A percentile compares a stretch with the other conserved stretches of the same genome.
Conservation (phyloP, 805 yeast genomes). For the Komagataella populi region DNA sequence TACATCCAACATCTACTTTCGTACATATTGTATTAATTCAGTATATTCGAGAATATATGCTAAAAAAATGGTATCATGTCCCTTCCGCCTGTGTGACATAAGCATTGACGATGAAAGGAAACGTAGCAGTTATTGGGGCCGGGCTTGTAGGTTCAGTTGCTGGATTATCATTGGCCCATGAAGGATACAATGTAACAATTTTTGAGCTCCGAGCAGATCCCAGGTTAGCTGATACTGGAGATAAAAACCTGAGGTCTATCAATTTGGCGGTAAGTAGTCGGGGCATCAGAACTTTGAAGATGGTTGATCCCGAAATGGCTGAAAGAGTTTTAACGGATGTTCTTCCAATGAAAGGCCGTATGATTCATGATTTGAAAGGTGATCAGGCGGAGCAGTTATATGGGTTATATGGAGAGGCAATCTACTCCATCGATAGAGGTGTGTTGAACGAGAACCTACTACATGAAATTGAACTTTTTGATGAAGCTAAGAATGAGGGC, state of each 20-base stretch:
- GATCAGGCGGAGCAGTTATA: slow-evolving; percentile 55
- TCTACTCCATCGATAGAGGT: slow-evolving; percentile 75
- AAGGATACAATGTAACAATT: slow-evolving; percentile 60
- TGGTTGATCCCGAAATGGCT: slow-evolving; percentile 48
- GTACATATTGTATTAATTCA: neutral
- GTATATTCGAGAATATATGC: neutral
- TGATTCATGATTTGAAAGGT: slow-evolving; percentile 69
- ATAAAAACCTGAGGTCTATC: slow-evolving; percentile 47
- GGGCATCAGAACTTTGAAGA: slow-evolving; percentile 59
- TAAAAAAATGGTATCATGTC: neutral
- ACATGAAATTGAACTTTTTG: slow-evolving; percentile 42
- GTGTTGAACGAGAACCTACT: slow-evolving; percentile 52
- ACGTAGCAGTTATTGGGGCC: slow-evolving; percentile 66
- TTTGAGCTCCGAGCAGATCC: slow-evolving; percentile 69
- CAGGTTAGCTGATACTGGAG: slow-evolving; percentile 17
- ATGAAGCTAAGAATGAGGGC: slow-evolving; percentile 7
- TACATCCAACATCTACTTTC: neutral
- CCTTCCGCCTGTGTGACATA: neutral
- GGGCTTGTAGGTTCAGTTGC: slow-evolving; percentile 83
- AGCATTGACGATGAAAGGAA: slow-evolving; percentile 8
- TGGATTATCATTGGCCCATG: slow-evolving; percentile 63
- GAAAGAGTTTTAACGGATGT: slow-evolving; percentile 39
- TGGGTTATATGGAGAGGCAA: slow-evolving; percentile 71
- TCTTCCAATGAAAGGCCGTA: slow-evolving; percentile 81
- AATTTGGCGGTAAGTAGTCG: slow-evolving; percentile 82